Conservation (phyloP, 192 early-diverging fungal genomes). For the Mortierella hygrophila region DNA sequence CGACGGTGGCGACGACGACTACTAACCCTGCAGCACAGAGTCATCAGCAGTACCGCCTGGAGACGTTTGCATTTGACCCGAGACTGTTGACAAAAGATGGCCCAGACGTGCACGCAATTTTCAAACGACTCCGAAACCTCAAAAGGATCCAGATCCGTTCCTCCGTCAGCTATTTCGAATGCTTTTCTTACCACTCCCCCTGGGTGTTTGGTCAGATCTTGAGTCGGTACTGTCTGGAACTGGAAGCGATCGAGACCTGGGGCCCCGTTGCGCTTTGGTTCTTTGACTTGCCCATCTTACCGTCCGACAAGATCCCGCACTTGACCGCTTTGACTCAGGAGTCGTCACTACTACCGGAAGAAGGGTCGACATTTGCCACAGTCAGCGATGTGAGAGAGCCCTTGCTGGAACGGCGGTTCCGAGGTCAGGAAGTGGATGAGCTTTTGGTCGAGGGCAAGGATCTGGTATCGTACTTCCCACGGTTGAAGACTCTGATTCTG, state of each 20-base stretch:
- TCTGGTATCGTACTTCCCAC: background rate
- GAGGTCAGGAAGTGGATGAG: background rate
- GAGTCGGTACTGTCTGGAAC: background rate
- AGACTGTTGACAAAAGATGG: background rate
- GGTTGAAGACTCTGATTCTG: background rate
- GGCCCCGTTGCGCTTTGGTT: background rate
- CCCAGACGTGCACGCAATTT: background rate
- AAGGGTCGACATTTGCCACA: too few species aligned
- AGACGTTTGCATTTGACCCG: background rate
- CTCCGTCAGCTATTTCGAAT: background rate
- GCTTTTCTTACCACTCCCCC: background rate
- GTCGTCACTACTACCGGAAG: background rate
- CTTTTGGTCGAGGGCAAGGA: background rate
- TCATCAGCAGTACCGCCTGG: too few species aligned
- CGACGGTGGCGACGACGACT: too few species aligned
- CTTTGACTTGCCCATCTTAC: background rate
- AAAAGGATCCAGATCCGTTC: background rate
- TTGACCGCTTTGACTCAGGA: background rate
- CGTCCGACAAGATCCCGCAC: background rate
- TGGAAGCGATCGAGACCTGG: background rate
- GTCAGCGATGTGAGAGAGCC: background rate
- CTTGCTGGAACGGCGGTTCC: background rate
- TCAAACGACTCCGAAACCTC: background rate
- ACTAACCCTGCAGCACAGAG: too few species aligned
- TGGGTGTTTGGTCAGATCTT: background rate